A percentile compares a stretch with the other conserved stretches of the same genome.
Evolutionary conservation across 257 asterid genomes (phyloP).

Genomic region (Nicotiana paniculata): DNA sequence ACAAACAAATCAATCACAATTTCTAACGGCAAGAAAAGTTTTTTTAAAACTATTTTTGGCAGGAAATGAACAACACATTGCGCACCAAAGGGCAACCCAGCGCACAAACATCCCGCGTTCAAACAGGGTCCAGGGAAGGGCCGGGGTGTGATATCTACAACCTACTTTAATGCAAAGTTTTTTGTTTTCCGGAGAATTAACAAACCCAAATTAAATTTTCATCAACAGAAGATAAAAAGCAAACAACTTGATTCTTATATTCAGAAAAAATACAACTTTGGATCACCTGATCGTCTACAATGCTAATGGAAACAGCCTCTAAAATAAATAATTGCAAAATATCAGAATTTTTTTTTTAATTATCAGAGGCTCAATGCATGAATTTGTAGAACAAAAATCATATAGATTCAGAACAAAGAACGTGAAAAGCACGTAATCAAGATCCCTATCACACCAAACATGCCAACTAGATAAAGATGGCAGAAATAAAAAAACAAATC

Average conservation of each 20-base stretch:
- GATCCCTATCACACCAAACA: conserved; percentile 18
- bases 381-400: neutral
- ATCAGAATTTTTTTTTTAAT: too few relatives aligned
- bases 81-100: too few relatives aligned
- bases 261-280: neutral
- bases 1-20: neutral
- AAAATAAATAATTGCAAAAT: neutral
- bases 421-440: conserved; percentile 4
- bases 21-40: neutral
- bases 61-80: neutral
- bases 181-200: neutral
- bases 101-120: too few relatives aligned
- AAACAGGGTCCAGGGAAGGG: too few relatives aligned
- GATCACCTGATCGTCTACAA: conserved; percentile 6
- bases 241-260: neutral
- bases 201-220: neutral
- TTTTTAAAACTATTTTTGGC: too few relatives aligned
- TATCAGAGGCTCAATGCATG: neutral
- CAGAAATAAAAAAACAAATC: neutral
- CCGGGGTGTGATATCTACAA: too few relatives aligned
- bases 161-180: too few relatives aligned
- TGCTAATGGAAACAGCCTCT: neutral
- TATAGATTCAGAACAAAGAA: neutral
- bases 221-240: neutral
- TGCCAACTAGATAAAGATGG: conserved; percentile 10